Conservation (phyloP, 305 asterid species). For the Rubia balearica region DNA sequence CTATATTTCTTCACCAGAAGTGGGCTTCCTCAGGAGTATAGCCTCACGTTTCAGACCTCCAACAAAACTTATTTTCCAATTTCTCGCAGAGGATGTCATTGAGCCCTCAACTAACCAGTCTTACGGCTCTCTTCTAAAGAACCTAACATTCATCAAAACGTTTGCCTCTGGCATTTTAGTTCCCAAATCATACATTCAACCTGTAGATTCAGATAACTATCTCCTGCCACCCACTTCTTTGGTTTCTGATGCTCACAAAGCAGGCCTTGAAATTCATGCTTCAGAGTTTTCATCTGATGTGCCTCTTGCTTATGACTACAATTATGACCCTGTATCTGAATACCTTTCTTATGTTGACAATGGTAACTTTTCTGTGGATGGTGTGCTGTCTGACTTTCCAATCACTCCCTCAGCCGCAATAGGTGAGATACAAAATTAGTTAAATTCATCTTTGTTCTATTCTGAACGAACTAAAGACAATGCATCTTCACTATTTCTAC, state of each 20-base stretch:
- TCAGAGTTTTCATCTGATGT: conserved; percentile 58
- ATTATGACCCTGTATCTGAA: conserved; percentile 75
- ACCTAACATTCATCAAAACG: conserved; percentile 59
- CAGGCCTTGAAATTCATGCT: conserved; percentile 71
- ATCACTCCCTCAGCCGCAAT: conserved; percentile 55
- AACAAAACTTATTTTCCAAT: conserved; percentile 63
- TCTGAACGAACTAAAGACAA: not conserved
- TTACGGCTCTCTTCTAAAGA: conserved; percentile 49
- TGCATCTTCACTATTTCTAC: not conserved
- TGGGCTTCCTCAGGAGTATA: conserved; percentile 55
- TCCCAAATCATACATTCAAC: conserved; percentile 68
- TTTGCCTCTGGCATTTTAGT: conserved; percentile 81
- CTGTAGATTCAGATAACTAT: conserved; percentile 35
- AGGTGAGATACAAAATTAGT: conserved; percentile 36
- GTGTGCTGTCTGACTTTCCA: conserved; percentile 79
- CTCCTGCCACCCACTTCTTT: conserved; percentile 40
- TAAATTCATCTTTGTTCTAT: not conserved
- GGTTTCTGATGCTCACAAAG: conserved; percentile 66
- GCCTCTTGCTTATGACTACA: conserved; percentile 44
- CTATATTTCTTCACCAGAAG: conserved; percentile 84
- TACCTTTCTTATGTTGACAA: conserved; percentile 60
- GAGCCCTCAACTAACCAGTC: conserved; percentile 76
- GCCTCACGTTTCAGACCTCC: conserved; percentile 37
- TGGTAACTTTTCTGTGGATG: conserved; percentile 73
- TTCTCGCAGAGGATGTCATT: conserved; percentile 34